Evolutionary conservation across 108 stramenopile species (phyloP).

Genomic region (Seminavis robusta): DNA sequence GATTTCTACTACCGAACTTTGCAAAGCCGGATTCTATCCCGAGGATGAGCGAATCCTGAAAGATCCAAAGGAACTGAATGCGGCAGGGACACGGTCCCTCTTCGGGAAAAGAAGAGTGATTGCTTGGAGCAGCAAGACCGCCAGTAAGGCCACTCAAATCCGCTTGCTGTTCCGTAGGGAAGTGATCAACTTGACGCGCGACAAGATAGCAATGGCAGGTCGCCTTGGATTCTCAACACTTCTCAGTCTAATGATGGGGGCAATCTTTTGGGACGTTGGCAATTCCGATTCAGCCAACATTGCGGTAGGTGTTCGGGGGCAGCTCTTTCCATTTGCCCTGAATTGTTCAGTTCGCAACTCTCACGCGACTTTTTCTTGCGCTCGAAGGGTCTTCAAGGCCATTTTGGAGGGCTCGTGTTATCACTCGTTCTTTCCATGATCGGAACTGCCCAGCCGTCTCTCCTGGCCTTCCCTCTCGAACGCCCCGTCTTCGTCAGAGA

Average conservation of each 20-base stretch:
- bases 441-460: slow-evolving; percentile 24
- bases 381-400: slow-evolving; percentile 36
- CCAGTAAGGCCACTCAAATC: slow-evolving; percentile 40
- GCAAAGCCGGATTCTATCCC: slow-evolving; percentile 28
- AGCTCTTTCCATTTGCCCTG: neutral
- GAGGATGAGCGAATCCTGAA: slow-evolving; percentile 15
- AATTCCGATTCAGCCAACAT: slow-evolving; percentile 10
- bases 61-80: slow-evolving; percentile 10
- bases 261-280: slow-evolving; percentile 57
- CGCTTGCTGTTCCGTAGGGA: slow-evolving; percentile 48
- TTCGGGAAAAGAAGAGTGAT: neutral
- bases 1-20: slow-evolving; percentile 27
- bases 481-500: slow-evolving; percentile 71
- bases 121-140: neutral
- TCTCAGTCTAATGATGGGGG: slow-evolving; percentile 46
- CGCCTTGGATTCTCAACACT: slow-evolving; percentile 49
- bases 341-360: neutral
- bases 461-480: slow-evolving; percentile 45
- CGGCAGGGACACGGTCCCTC: slow-evolving; percentile 31
- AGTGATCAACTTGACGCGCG: slow-evolving; percentile 26
- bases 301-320: neutral
- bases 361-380: neutral
- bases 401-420: slow-evolving; percentile 59
- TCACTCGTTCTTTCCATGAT: slow-evolving; percentile 34
- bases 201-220: slow-evolving; percentile 36